These are phyloP conservation scores for Plasmodium inui DNA, from an alignment of 169 alveolate species.

Conservation along the genomic window DNA sequence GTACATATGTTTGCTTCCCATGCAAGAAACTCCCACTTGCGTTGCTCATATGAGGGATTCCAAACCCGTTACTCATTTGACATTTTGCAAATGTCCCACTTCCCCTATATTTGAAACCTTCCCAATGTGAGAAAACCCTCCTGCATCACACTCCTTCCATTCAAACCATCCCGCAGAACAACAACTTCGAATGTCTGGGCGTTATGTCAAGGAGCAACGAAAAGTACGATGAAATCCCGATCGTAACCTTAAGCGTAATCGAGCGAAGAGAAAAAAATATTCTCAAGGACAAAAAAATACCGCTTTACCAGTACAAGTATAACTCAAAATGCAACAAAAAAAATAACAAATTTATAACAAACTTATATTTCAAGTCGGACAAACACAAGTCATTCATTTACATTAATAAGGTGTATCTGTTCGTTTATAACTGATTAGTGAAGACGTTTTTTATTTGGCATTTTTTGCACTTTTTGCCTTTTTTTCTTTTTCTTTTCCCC, in stretches of 20 bases:
- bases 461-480: background rate
- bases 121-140: background rate
- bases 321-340: constrained; percentile 58
- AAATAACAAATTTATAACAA: constrained; percentile 57
- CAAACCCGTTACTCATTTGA: background rate
- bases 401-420: constrained; percentile 53
- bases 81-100: background rate
- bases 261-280: constrained; percentile 55
- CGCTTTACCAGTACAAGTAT: constrained; percentile 61
- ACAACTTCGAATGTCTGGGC: constrained; percentile 69
- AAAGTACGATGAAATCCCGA: constrained; percentile 53
- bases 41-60: background rate
- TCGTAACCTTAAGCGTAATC: constrained; percentile 33
- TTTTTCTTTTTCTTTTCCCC: background rate
- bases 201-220: constrained; percentile 46
- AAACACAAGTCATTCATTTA: constrained; percentile 67
- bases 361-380: constrained; percentile 62
- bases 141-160: background rate
- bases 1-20: background rate
- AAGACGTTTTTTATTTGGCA: background rate
- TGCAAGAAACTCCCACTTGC: background rate
- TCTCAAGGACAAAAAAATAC: constrained; percentile 64
- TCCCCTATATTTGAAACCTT: background rate
- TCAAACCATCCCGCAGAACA: constrained; percentile 13
- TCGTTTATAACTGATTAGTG: constrained; percentile 25